Conservation (phyloP, 2,329 filamentous ascomycete genomes). For the Bertia moriformis region DNA sequence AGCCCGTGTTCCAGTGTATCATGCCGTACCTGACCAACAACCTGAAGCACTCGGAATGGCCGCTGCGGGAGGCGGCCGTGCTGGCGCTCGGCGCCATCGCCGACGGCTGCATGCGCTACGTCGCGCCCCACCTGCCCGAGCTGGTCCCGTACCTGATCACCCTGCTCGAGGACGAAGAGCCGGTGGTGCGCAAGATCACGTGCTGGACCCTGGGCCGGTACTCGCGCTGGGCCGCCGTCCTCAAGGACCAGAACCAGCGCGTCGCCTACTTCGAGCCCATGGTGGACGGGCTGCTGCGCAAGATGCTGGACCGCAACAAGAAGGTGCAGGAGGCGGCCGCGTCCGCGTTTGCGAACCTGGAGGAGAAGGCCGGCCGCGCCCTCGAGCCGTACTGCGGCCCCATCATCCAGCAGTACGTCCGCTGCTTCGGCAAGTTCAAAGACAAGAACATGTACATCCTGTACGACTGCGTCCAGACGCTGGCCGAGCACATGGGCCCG, state of each 20-base stretch:
- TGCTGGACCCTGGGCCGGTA: constrained; percentile 95
- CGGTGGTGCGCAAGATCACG: constrained; percentile 88
- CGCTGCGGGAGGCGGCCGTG: constrained; percentile 81
- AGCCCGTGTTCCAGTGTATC: constrained; percentile 77
- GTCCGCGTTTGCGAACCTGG: constrained; percentile 87
- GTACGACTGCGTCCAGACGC: constrained; percentile 94
- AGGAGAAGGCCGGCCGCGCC: constrained; percentile 75
- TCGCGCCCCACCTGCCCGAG: constrained; percentile 79
- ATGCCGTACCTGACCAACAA: constrained; percentile 86
- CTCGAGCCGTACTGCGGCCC: constrained; percentile 75
- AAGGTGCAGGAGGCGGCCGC: constrained; percentile 93
- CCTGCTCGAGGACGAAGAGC: constrained; percentile 69
- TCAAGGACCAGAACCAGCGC: constrained; percentile 54
- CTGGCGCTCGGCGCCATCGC: constrained; percentile 88
- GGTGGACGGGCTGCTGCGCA: constrained; percentile 87
- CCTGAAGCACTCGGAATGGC: constrained; percentile 78
- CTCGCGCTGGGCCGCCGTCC: constrained; percentile 75
- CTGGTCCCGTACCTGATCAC: constrained; percentile 81
- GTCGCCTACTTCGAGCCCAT: constrained; percentile 79
- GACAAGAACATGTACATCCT: constrained; percentile 98
- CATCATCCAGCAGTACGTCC: constrained; percentile 82
- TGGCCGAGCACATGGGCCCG: constrained; percentile 80
- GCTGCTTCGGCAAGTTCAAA: constrained; percentile 90
- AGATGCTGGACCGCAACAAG: constrained; percentile 96
- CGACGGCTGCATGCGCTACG: constrained; percentile 80